These are phyloP conservation scores for Hemileia vastatrix DNA, from an alignment of 1,284 basidiomycete genomes.

Conservation along the genomic window DNA sequence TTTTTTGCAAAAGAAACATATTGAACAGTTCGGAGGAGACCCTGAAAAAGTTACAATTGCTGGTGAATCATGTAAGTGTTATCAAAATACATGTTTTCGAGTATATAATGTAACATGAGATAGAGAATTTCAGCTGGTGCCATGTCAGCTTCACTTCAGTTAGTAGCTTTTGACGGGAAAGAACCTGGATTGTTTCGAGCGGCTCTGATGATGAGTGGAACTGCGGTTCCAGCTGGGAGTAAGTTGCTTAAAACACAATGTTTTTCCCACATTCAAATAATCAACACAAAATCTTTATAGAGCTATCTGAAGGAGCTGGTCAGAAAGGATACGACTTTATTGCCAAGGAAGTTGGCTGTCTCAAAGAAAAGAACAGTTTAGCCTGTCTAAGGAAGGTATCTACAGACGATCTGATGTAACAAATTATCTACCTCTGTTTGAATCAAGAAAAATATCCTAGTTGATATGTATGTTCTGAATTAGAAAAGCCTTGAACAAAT, in stretches of 20 bases:
- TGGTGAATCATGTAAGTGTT: slow-evolving; percentile 8
- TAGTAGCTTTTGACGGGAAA: slow-evolving; percentile 13
- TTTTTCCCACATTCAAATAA: not conserved
- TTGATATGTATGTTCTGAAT: not conserved
- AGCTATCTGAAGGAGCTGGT: slow-evolving; percentile 16
- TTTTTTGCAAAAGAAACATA: not conserved
- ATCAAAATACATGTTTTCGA: not conserved
- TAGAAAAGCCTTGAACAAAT: slow-evolving; percentile 2
- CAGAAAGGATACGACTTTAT: slow-evolving; percentile 16
- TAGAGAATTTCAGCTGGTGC: slow-evolving; percentile 7
- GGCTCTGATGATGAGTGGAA: slow-evolving; percentile 21
- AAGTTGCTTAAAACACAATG: not conserved
- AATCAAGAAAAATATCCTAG: not conserved
- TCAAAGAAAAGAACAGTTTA: not conserved
- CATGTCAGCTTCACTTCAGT: slow-evolving; percentile 19
- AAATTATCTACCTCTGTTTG: not conserved
- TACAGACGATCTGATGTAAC: slow-evolving; percentile 12
- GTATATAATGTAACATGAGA: not conserved
- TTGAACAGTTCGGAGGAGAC: slow-evolving; percentile 35
- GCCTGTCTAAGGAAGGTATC: slow-evolving; percentile 6
- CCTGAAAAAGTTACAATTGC: slow-evolving; percentile 40
- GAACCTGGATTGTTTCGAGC: slow-evolving; percentile 17
- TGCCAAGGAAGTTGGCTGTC: not conserved
- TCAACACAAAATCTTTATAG: not conserved
- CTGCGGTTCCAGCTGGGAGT: slow-evolving; percentile 11